Percentiles rank a stretch among this genome's conserved stretches.
Evolutionary conservation across 2,329 filamentous ascomycete genomes (phyloP).

Genomic region (Sporothrix dimorphospora): DNA sequence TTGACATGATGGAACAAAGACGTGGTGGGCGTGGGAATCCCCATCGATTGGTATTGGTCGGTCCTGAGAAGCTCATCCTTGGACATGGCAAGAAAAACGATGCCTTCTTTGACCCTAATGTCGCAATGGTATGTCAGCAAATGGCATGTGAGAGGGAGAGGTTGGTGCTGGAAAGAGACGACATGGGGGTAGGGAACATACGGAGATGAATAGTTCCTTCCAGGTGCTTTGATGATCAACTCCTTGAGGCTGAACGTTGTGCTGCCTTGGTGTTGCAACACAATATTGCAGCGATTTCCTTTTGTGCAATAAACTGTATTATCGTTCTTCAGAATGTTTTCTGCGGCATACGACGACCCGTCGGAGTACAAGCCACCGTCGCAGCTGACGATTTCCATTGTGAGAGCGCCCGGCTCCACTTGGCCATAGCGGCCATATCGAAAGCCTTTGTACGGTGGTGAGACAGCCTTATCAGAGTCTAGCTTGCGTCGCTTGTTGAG

Average conservation of each 20-base stretch:
- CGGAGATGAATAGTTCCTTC: constrained; percentile 81
- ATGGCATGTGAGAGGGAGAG: neutral
- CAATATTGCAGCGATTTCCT: constrained; percentile 82
- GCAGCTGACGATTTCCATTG: constrained; percentile 87
- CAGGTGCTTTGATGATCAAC: constrained; percentile 84
- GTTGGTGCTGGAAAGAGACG: neutral
- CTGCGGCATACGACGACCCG: constrained; percentile 64
- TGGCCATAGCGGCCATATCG: constrained; percentile 87
- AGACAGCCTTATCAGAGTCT: constrained; percentile 60
- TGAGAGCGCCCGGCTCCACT: constrained; percentile 77
- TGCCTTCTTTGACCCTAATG: constrained; percentile 79
- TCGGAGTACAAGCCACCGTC: constrained; percentile 76
- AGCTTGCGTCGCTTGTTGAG: constrained; percentile 71
- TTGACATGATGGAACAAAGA: constrained; percentile 1
- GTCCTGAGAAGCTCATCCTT: constrained; percentile 75
- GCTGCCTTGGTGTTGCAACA: constrained; percentile 78
- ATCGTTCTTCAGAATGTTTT: constrained; percentile 84
- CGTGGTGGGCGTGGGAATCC: neutral
- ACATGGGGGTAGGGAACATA: constrained; percentile 52
- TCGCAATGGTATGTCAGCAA: neutral
- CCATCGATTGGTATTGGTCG: constrained; percentile 63
- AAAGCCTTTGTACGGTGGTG: constrained; percentile 58
- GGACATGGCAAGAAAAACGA: constrained; percentile 89
- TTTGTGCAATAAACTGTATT: constrained; percentile 88
- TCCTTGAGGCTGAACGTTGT: constrained; percentile 83